These are phyloP conservation scores for Choanephora cucurbitarum DNA, from an alignment of 371 early-diverging fungal genomes.

Conservation along the genomic window DNA sequence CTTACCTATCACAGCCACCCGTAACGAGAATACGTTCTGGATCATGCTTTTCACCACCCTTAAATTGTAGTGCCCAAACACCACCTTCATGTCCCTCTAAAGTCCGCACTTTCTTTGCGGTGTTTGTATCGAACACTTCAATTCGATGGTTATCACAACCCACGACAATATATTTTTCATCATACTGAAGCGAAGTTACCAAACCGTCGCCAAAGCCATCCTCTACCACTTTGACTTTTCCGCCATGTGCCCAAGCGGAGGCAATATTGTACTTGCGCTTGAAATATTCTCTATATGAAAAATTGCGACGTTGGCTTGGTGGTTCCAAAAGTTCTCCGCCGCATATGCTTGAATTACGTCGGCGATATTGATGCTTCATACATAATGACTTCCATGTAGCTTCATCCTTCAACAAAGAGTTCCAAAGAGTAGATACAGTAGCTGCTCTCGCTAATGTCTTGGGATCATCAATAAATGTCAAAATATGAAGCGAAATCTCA, in stretches of 20 bases:
- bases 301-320: slow-evolving; percentile 46
- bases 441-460: slow-evolving; percentile 73
- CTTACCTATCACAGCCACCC: slow-evolving; percentile 80
- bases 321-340: slow-evolving; percentile 52
- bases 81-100: slow-evolving; percentile 94
- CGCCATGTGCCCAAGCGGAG: slow-evolving; percentile 77
- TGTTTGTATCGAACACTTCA: slow-evolving; percentile 78
- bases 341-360: slow-evolving; percentile 53
- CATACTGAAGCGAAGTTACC: slow-evolving; percentile 87
- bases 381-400: slow-evolving; percentile 55
- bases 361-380: slow-evolving; percentile 50
- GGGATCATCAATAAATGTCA: slow-evolving; percentile 70
- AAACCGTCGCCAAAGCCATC: slow-evolving; percentile 77
- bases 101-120: slow-evolving; percentile 66
- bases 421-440: slow-evolving; percentile 78
- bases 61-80: slow-evolving; percentile 91
- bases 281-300: slow-evolving; percentile 77
- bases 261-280: slow-evolving; percentile 73
- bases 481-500: slow-evolving; percentile 72
- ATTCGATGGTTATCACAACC: slow-evolving; percentile 86
- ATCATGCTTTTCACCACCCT: slow-evolving; percentile 56
- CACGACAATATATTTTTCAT: slow-evolving; percentile 81
- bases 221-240: slow-evolving; percentile 68
- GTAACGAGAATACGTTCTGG: slow-evolving; percentile 75
- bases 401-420: slow-evolving; percentile 66